Conservation (phyloP, 2,329 filamentous ascomycete genomes). For the Gremmenia infestans region DNA sequence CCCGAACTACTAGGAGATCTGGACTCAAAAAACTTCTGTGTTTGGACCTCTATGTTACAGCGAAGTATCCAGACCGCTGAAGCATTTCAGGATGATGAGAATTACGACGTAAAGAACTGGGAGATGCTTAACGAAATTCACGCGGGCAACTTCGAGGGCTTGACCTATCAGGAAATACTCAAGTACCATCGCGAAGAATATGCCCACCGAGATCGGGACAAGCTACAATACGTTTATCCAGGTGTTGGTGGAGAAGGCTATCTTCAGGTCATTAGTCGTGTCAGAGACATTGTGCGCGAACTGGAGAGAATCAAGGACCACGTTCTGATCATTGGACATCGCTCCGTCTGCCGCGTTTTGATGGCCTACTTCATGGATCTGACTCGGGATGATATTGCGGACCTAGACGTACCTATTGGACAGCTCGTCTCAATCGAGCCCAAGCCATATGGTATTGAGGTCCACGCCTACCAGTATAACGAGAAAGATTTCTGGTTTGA, state of each 20-base stretch:
- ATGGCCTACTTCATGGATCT: constrained; percentile 96
- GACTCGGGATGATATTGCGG: constrained; percentile 84
- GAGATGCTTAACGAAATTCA: constrained; percentile 97
- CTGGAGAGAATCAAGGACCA: constrained; percentile 97
- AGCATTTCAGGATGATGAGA: constrained; percentile 84
- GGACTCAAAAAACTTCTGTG: constrained; percentile 86
- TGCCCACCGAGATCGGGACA: constrained; percentile 71
- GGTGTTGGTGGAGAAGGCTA: constrained; percentile 95
- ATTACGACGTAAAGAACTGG: constrained; percentile 96
- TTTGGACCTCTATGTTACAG: constrained; percentile 97
- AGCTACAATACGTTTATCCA: constrained; percentile 94
- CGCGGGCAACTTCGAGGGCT: constrained; percentile 84
- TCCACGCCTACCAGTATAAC: constrained; percentile 92
- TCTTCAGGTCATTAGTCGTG: constrained; percentile 90
- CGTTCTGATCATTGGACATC: constrained; percentile 85
- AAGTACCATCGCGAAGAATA: constrained; percentile 78
- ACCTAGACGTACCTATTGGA: constrained; percentile 88
- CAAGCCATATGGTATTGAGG: constrained; percentile 95
- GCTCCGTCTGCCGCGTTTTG: constrained; percentile 84
- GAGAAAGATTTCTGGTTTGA: constrained; percentile 74
- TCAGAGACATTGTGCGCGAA: constrained; percentile 93
- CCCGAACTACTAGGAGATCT: constrained; percentile 70
- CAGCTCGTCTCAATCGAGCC: constrained; percentile 94
- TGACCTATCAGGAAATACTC: constrained; percentile 90
- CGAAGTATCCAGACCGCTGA: constrained; percentile 84